A percentile compares a stretch with the other conserved stretches of the same genome.
Evolutionary conservation across 495 filamentous ascomycete species (phyloP).

Genomic region (Tuber umbilicatum): DNA sequence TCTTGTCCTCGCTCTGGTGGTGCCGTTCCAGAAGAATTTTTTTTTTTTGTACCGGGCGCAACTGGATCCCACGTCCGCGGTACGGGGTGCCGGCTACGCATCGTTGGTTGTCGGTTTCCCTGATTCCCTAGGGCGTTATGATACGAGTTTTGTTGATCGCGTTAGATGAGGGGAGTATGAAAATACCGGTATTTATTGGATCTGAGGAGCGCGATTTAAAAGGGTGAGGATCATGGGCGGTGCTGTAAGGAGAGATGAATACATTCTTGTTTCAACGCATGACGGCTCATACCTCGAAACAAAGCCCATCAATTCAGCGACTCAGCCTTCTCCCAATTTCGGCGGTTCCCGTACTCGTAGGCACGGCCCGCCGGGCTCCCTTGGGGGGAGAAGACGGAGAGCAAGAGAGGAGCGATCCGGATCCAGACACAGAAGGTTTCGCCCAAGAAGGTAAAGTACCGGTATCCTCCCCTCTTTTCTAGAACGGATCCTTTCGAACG

Average conservation of each 20-base stretch:
- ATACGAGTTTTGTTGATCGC: background rate
- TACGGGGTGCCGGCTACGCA: constrained; percentile 23
- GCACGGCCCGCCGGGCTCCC: background rate
- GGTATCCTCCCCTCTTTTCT: background rate
- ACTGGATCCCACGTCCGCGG: constrained; percentile 17
- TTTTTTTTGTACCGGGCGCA: background rate
- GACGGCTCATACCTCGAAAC: background rate
- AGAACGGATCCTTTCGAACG: background rate
- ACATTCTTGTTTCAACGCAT: background rate
- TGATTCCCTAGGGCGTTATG: background rate
- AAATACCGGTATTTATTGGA: too few relatives aligned
- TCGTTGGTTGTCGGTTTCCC: background rate
- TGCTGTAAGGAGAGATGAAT: background rate
- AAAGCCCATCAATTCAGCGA: background rate
- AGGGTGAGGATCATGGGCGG: background rate
- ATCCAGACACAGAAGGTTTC: background rate
- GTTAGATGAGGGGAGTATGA: background rate
- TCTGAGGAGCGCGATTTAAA: background rate
- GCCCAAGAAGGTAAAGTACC: background rate
- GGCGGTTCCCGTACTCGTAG: background rate
- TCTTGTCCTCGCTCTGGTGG: constrained; percentile 8
- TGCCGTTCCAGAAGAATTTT: constrained; percentile 16
- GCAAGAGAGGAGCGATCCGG: background rate
- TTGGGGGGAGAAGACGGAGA: background rate
- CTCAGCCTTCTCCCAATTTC: background rate